Evolutionary conservation across 2,329 filamentous ascomycete species (phyloP).

Genomic region (Xylaria arbuscula): DNA sequence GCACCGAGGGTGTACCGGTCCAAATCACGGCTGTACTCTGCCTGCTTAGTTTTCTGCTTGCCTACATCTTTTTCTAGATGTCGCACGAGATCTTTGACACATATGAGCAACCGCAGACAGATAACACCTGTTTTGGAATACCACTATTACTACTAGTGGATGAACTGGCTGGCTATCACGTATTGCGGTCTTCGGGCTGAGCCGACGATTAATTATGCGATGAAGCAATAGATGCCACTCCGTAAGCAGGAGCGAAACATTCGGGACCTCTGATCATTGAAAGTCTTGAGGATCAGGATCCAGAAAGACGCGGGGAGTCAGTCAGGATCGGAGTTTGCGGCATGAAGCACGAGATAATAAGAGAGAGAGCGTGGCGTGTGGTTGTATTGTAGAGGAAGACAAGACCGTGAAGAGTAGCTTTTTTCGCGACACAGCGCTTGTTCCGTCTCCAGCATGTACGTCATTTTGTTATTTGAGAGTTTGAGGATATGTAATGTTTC

Average conservation of each 20-base stretch:
- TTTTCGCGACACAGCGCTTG: conserved; percentile 12
- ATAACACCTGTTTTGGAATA: conserved; percentile 14
- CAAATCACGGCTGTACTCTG: conserved; percentile 86
- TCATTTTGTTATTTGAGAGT: conserved; percentile 28
- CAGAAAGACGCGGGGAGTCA: conserved; percentile 19
- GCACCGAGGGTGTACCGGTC: conserved; percentile 83
- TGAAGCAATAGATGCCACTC: conserved; percentile 22
- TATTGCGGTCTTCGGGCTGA: conserved; percentile 6
- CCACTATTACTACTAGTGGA: conserved; percentile 15
- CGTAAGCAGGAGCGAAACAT: conserved; percentile 5
- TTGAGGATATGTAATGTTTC: conserved; percentile 13
- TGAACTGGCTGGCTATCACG: neutral
- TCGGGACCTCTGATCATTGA: conserved; percentile 3
- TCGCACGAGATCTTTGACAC: conserved; percentile 22
- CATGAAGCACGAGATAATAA: conserved; percentile 3
- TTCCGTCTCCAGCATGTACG: conserved; percentile 25
- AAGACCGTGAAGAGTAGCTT: neutral
- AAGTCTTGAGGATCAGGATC: conserved; percentile 12
- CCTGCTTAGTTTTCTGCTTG: conserved; percentile 89
- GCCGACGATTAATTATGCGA: conserved; percentile 17
- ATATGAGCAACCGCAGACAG: conserved; percentile 6
- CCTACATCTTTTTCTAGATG: conserved; percentile 91
- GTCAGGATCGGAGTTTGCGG: conserved; percentile 16
- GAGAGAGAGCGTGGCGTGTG: conserved; percentile 5
- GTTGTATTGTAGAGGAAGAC: neutral